These are phyloP conservation scores for Fusarium buxicola DNA, from an alignment of 2,329 filamentous ascomycete genomes.

Conservation along the genomic window DNA sequence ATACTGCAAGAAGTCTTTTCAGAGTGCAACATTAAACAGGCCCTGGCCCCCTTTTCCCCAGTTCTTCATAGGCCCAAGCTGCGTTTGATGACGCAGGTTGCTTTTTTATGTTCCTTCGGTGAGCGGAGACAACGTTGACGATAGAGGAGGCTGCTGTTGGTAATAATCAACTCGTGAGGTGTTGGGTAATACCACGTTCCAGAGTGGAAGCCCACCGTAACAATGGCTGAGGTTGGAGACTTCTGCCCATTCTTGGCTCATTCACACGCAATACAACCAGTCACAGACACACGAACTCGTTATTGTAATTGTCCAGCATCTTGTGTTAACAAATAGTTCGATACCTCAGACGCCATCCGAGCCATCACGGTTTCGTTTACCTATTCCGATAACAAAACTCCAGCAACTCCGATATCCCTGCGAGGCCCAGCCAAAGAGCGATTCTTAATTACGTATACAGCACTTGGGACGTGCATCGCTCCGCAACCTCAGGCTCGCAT, in stretches of 20 bases:
- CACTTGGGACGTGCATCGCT: not conserved
- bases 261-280: not conserved
- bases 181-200: no score
- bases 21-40: slow-evolving; percentile 12
- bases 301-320: not conserved
- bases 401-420: slow-evolving; percentile 29
- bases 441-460: slow-evolving; percentile 14
- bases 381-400: slow-evolving; percentile 24
- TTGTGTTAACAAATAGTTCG: slow-evolving; percentile 6
- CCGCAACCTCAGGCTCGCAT: slow-evolving; percentile 35
- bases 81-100: slow-evolving; percentile 8
- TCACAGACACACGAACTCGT: slow-evolving; percentile 10
- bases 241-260: slow-evolving; percentile 4
- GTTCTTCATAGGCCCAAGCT: slow-evolving; percentile 1
- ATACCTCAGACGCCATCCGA: slow-evolving; percentile 24
- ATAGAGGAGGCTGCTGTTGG: slow-evolving; percentile 6
- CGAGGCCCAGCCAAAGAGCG: slow-evolving; percentile 20
- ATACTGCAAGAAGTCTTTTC: no score
- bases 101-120: slow-evolving; percentile 4
- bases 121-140: slow-evolving; percentile 4
- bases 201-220: slow-evolving; percentile 7
- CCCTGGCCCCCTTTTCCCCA: slow-evolving; percentile 5
- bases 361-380: slow-evolving; percentile 20
- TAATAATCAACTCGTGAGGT: no score
- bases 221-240: not conserved